Percentiles rank a stretch among this genome's conserved stretches.
phyloP scores from a whole-genome alignment of 2,329 filamentous ascomycete genomes.

The Fusarium miscanthi region DNA sequence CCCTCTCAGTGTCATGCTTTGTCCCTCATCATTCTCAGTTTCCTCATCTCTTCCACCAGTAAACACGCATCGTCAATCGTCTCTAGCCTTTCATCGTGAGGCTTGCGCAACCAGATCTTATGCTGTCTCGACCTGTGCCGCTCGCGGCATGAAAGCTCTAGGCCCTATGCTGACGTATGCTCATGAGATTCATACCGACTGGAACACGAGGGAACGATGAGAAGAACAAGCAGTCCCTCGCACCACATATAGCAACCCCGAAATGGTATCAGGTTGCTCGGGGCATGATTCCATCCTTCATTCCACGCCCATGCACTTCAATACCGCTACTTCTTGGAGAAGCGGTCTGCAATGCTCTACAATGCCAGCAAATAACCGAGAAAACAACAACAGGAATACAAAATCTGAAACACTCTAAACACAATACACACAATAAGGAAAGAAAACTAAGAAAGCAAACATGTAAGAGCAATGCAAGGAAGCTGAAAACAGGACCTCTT shows the following conservation, averaged over 20 bases:
- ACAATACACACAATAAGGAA: background rate
- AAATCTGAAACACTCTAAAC: background rate
- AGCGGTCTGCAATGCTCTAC: background rate
- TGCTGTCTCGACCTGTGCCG: background rate
- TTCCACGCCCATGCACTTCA: background rate
- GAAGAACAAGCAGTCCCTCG: background rate
- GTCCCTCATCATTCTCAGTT: conserved; percentile 14
- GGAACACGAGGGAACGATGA: background rate
- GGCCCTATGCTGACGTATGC: background rate
- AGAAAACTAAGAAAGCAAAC: background rate
- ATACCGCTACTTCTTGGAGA: background rate
- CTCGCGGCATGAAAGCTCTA: background rate
- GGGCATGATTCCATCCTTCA: background rate
- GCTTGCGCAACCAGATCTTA: background rate
- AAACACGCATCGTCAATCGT: background rate
- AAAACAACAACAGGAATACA: background rate
- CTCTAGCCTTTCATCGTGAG: background rate
- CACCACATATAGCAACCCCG: background rate
- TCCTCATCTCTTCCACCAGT: background rate
- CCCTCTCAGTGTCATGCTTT: conserved; percentile 17
- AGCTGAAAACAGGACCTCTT: background rate
- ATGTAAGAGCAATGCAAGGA: background rate
- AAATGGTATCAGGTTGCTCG: background rate
- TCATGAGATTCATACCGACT: background rate
- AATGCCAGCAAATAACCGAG: background rate